Evolutionary conservation across 768 basidiomycete species (phyloP), one percentile per base, ranked within the genome.

Genomic region (Kwoniella europaea): DNA sequence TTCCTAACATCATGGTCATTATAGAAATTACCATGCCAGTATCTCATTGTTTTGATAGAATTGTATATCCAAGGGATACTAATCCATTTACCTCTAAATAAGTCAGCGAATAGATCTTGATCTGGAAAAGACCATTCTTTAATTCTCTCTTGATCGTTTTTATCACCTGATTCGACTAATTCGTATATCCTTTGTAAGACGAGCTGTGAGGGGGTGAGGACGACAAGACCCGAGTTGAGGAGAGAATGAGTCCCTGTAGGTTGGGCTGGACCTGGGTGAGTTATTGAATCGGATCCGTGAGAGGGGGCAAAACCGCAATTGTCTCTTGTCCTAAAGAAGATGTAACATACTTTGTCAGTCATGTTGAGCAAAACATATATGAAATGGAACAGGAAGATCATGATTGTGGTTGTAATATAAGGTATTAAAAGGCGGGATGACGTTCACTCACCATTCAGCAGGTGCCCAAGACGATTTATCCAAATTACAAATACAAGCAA

Each of bases 401-500:
- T 35, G 35, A 6, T 35, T 9, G 35, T 6, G 4, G 35, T 4
- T 35, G 35, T 35, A 7, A 35, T 7, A 35, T 35, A 6, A 35
- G 35, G 35, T 35, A 35, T 35, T 35, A 35, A 35, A 35, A 35
- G 35, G 35, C 35, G 35, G 35, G 35, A 35, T 13, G 15, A 63
- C 2, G 10, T 46, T 2, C 7, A 70, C 85, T 78, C 56, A 87
- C 95, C 95, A 98, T 80, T 95, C 92, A 2, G 83, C 76, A 13
- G 95, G 94, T 83, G 98, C 98, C 82, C 94, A 92, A 5, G 86
- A 68, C 16, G 94, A 81, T 79, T 88, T 90, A 35, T 88, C 88
- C 7, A 94, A 94, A 83, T 98, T 98, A 85, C 95, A 98, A 3
- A 93, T 90, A 79, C 95, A 98, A 9, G 89, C 94, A 75, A 94